Conservation (phyloP, 352 stramenopile genomes). For the Phytopythium oedochilum region DNA sequence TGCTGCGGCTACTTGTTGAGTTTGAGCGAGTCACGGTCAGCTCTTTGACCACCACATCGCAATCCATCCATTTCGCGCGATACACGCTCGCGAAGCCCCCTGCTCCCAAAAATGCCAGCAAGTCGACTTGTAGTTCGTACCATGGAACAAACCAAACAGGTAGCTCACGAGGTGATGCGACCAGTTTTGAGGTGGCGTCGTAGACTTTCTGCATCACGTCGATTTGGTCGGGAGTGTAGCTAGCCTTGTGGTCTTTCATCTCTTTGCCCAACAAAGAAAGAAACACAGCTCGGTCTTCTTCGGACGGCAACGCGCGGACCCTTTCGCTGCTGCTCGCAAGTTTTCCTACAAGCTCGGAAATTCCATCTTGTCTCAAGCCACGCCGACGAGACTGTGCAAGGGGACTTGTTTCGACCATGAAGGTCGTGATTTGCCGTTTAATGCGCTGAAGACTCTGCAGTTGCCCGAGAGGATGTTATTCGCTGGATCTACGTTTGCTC, state of each 20-base stretch:
- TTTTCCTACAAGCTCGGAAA: no score
- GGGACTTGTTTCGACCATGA: no score
- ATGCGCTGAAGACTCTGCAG: neutral
- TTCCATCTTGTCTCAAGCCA: no score
- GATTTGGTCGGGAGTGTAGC: neutral
- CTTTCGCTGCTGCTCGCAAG: neutral
- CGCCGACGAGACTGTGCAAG: no score
- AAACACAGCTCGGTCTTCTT: neutral
- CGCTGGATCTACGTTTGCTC: neutral
- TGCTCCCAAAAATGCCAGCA: neutral
- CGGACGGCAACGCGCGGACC: neutral
- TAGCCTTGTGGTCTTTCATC: neutral
- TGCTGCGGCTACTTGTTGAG: no score
- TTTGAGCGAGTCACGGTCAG: neutral
- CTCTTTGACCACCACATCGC: constrained; percentile 10
- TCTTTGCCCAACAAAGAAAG: neutral
- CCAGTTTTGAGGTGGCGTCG: neutral
- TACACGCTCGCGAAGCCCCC: neutral
- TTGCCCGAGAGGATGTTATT: neutral
- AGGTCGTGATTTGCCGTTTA: neutral
- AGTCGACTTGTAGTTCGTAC: neutral
- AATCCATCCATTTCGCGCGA: neutral
- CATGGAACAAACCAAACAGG: neutral
- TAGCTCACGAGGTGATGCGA: neutral
- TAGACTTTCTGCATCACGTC: neutral